A percentile compares a stretch with the other conserved stretches of the same genome.
These are phyloP conservation scores for Teratosphaeria viscida DNA, from an alignment of 2,329 filamentous ascomycete species.

Conservation along the genomic window DNA sequence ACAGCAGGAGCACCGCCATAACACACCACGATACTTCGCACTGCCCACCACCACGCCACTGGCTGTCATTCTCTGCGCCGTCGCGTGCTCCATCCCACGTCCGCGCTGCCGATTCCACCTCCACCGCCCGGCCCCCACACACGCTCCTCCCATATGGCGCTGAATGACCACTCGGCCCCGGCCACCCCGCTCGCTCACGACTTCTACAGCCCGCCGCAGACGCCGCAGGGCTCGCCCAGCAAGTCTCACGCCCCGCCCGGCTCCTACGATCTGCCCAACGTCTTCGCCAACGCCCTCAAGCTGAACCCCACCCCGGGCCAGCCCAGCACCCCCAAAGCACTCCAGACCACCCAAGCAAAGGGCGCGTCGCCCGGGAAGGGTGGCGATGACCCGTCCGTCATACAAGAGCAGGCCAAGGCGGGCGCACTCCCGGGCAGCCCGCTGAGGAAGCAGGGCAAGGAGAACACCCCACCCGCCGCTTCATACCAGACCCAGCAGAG, in stretches of 20 bases:
- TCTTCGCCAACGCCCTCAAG: constrained; percentile 61
- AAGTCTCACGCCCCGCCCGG: constrained; percentile 68
- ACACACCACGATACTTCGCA: not conserved
- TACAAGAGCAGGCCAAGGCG: constrained; percentile 36
- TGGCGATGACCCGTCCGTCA: constrained; percentile 20
- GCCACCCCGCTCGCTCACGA: constrained; percentile 47
- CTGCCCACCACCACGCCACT: not conserved
- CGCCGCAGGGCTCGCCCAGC: constrained; percentile 72
- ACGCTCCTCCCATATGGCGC: constrained; percentile 30
- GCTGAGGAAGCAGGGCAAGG: constrained; percentile 62
- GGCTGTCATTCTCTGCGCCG: not conserved
- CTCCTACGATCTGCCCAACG: constrained; percentile 61
- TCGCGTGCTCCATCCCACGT: not conserved
- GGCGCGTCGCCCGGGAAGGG: constrained; percentile 47
- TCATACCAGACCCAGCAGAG: not conserved
- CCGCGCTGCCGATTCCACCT: constrained; percentile 15
- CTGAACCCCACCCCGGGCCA: constrained; percentile 52
- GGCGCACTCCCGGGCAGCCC: constrained; percentile 46
- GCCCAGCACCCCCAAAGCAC: constrained; percentile 51
- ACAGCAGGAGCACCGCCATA: constrained; percentile 3
- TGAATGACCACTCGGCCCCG: constrained; percentile 30
- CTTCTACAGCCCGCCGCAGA: constrained; percentile 63
- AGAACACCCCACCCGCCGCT: constrained; percentile 64
- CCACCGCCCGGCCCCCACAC: constrained; percentile 43
- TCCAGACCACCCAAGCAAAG: constrained; percentile 29